Percentiles rank a stretch among this genome's conserved stretches.
Conservation (phyloP, 2,329 filamentous ascomycete species). For the Alternaria postmessia region DNA sequence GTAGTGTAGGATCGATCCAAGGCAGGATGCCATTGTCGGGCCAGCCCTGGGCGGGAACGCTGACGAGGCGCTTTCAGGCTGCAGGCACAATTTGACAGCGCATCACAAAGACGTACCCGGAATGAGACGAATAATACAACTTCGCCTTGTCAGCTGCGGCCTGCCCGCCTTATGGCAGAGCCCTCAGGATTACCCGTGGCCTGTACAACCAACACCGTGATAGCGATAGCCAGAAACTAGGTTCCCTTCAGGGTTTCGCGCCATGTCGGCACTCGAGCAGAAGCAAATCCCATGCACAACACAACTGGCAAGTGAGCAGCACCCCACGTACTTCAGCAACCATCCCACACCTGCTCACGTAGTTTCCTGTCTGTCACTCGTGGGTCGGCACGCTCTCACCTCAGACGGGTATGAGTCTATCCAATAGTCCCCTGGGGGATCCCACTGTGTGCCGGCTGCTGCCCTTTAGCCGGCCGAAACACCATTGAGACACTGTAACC, state of each 20-base stretch:
- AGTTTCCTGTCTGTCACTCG: neutral
- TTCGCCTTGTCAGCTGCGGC: constrained; percentile 11
- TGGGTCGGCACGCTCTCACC: constrained; percentile 22
- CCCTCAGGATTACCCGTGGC: neutral
- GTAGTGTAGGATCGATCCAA: neutral
- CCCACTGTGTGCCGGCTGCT: neutral
- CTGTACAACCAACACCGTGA: neutral
- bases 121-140: neutral
- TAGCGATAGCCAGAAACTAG: neutral
- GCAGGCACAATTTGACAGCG: constrained; percentile 27
- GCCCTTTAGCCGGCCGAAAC: constrained; percentile 3
- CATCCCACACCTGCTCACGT: neutral
- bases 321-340: neutral
- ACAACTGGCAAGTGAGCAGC: neutral
- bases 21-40: neutral
- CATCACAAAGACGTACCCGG: constrained; percentile 18
- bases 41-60: constrained; percentile 7
- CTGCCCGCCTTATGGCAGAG: neutral
- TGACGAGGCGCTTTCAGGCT: constrained; percentile 8
- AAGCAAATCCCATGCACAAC: constrained; percentile 6
- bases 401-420: constrained; percentile 8
- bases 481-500: neutral
- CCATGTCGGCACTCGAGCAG: constrained; percentile 4
- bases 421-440: neutral
- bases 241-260: neutral